Percentiles rank a stretch among this genome's conserved stretches.
Evolutionary conservation across 495 filamentous ascomycete genomes (phyloP).

Genomic region (Aspergillus nanangensis): DNA sequence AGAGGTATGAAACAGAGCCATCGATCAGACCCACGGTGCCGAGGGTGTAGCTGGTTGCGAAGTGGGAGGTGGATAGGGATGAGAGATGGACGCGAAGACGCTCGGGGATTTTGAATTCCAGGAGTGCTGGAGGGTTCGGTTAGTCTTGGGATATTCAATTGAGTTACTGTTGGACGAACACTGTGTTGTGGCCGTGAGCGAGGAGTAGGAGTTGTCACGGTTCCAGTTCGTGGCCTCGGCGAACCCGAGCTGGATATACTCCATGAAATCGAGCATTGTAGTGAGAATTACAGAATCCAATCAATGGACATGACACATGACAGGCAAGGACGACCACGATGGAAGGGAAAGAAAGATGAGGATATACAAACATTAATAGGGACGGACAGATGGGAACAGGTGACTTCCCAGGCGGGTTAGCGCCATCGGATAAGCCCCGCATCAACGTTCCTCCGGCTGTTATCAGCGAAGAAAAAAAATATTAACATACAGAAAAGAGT

Average conservation of each 20-base stretch:
- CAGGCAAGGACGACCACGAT: background rate
- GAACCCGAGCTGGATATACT: conserved; percentile 92
- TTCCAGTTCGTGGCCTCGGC: conserved; percentile 85
- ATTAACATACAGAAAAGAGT: conserved; percentile 6
- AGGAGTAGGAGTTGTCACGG: conserved; percentile 86
- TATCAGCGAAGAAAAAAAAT: conserved; percentile 42
- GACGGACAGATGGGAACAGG: background rate
- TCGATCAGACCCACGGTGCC: conserved; percentile 82
- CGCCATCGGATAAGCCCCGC: conserved; percentile 35
- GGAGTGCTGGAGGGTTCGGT: conserved; percentile 51
- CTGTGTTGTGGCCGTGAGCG: conserved; percentile 80
- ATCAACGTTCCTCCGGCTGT: conserved; percentile 34
- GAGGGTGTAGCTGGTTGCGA: conserved; percentile 85
- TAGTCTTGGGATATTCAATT: background rate
- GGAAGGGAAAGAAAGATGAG: background rate
- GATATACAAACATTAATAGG: background rate
- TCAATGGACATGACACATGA: background rate
- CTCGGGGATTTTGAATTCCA: conserved; percentile 82
- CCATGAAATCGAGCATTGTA: conserved; percentile 95
- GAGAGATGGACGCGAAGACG: conserved; percentile 72
- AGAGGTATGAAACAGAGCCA: conserved; percentile 87
- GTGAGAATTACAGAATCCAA: background rate
- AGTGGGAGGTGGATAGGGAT: conserved; percentile 84
- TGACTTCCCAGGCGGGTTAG: conserved; percentile 14
- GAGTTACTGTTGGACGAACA: conserved; percentile 41